Conservation (phyloP, 495 filamentous ascomycete genomes). For the Aspergillus avenaceus region DNA sequence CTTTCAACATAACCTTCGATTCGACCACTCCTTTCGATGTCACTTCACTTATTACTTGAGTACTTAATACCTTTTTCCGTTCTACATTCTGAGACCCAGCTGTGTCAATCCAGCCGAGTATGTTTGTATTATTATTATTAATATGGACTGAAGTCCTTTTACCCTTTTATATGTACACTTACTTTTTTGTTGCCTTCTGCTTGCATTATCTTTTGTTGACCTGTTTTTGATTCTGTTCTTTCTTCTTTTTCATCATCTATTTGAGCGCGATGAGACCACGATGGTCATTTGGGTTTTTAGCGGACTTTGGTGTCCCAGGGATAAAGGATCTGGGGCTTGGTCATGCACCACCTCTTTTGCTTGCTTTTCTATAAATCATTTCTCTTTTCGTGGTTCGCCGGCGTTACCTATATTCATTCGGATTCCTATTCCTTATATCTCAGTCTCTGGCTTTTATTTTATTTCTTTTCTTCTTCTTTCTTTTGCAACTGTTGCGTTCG, state of each 20-base stretch:
- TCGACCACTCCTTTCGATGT: neutral
- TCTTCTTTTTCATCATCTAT: neutral
- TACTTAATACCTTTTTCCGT: constrained; percentile 2
- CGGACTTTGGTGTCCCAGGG: neutral
- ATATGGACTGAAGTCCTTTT: constrained; percentile 4
- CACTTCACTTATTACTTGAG: neutral
- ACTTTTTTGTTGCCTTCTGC: neutral
- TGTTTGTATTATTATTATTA: constrained; percentile 17
- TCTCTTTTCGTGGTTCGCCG: neutral
- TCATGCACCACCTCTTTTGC: neutral
- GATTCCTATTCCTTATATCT: neutral
- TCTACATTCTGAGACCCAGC: neutral
- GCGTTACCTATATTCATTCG: neutral
- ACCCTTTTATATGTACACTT: neutral
- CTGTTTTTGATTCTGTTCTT: neutral
- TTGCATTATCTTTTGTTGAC: neutral
- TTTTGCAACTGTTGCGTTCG: neutral
- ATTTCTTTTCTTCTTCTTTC: neutral
- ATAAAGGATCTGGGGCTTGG: neutral
- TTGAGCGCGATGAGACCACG: constrained; percentile 1
- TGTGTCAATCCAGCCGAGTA: neutral
- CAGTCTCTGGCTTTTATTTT: neutral
- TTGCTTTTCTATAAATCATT: too few species aligned
- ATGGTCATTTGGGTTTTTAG: neutral
- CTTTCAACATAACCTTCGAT: neutral